Percentiles rank a stretch among this genome's conserved stretches.
Evolutionary conservation across 1,139 yeast species (phyloP).

Genomic region (Saccharomycopsis phalli): DNA sequence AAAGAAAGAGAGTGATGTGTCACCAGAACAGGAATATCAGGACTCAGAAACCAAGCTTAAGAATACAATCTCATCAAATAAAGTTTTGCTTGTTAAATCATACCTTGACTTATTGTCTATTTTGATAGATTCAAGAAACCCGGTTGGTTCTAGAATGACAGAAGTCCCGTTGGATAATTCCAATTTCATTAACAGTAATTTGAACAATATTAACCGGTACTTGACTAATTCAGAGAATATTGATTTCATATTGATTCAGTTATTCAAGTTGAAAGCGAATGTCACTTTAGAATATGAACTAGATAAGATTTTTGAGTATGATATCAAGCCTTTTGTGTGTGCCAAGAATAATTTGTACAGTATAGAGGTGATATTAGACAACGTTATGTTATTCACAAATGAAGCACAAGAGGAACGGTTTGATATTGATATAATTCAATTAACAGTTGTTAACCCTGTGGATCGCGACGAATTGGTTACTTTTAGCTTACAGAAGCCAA

Average conservation of each 20-base stretch:
- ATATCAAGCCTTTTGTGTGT: constrained; percentile 16
- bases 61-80: constrained; percentile 6
- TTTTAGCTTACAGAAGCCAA: constrained; percentile 5
- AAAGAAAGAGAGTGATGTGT: too few relatives aligned
- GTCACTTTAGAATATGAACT: constrained; percentile 16
- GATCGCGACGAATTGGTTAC: constrained; percentile 21
- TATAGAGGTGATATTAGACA: constrained; percentile 25
- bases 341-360: constrained; percentile 23
- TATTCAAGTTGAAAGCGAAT: constrained; percentile 10
- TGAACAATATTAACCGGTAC: constrained; percentile 16
- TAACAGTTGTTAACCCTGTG: constrained; percentile 16
- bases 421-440: constrained; percentile 20
- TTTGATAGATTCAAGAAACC: constrained; percentile 23
- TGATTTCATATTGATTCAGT: constrained; percentile 9
- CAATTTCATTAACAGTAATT: constrained; percentile 18
- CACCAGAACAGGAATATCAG: neutral
- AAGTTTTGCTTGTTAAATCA: constrained; percentile 26
- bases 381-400: constrained; percentile 18
- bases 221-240: constrained; percentile 15
- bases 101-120: constrained; percentile 33
- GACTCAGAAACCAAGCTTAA: neutral
- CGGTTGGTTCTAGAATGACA: constrained; percentile 10
- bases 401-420: constrained; percentile 8
- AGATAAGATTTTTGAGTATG: constrained; percentile 13
- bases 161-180: constrained; percentile 14